Evolutionary conservation across 2,329 filamentous ascomycete genomes (phyloP).

Genomic region (Myriosclerotinia curreyana): DNA sequence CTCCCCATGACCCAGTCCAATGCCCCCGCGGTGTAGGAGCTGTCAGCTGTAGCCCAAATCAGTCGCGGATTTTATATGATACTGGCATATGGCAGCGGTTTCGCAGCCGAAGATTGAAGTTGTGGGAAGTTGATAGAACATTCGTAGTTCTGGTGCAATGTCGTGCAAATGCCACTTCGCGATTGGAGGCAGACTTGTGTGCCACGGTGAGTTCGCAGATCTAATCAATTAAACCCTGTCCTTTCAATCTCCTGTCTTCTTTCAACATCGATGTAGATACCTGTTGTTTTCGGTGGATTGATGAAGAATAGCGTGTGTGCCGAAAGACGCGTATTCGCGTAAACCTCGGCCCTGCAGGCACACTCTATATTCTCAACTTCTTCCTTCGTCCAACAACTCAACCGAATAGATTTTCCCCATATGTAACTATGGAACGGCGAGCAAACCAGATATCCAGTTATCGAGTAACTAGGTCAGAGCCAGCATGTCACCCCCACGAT

Average conservation of each 20-base stretch:
- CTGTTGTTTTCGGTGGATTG: neutral
- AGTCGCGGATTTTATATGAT: neutral
- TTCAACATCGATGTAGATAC: neutral
- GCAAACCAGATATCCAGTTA: neutral
- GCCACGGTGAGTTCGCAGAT: neutral
- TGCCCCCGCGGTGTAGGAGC: no score
- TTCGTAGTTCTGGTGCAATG: neutral
- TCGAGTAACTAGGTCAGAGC: no score
- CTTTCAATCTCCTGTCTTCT: no score
- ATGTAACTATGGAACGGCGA: neutral
- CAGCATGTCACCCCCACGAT: neutral
- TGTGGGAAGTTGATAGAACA: neutral
- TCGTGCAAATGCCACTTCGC: no score
- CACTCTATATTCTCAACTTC: neutral
- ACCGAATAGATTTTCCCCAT: neutral
- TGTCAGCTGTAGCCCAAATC: neutral
- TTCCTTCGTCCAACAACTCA: neutral
- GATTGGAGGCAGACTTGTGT: no score
- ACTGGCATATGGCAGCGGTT: no score
- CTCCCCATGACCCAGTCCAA: neutral
- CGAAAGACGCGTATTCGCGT: neutral
- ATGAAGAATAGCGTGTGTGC: neutral
- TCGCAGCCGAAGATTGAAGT: neutral
- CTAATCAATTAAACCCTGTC: fast-evolving
- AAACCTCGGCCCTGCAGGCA: neutral